phyloP scores from a whole-genome alignment of 768 basidiomycete species.

The Lactarius vividus region DNA sequence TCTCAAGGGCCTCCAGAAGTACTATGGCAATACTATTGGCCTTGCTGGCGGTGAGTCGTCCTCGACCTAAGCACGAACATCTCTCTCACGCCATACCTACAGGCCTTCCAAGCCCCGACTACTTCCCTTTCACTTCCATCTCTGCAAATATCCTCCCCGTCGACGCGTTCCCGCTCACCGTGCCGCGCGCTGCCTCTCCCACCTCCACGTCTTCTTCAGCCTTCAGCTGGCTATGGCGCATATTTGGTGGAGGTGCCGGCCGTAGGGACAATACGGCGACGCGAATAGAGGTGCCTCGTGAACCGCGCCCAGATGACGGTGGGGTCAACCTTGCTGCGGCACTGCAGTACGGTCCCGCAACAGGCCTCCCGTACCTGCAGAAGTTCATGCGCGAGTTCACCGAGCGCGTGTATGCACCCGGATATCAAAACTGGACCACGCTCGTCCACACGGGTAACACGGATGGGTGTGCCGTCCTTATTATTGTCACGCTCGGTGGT shows the following conservation, averaged over 20 bases:
- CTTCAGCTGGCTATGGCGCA: constrained; percentile 58
- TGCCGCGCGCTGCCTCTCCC: constrained; percentile 19
- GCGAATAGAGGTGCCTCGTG: constrained; percentile 60
- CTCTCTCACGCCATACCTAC: background rate
- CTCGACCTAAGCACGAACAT: background rate
- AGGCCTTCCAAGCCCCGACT: constrained; percentile 66
- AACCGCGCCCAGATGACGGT: constrained; percentile 40
- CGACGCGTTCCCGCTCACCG: constrained; percentile 48
- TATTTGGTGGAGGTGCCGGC: constrained; percentile 39
- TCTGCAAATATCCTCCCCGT: constrained; percentile 51
- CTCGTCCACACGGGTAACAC: constrained; percentile 68
- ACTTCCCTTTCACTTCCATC: constrained; percentile 67
- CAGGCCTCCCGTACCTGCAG: constrained; percentile 57
- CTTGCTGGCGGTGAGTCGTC: constrained; percentile 63
- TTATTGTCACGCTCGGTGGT: background rate
- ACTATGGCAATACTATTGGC: constrained; percentile 51
- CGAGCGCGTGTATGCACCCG: constrained; percentile 52
- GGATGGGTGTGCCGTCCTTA: constrained; percentile 42
- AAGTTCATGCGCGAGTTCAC: constrained; percentile 58
- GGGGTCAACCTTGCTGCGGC: constrained; percentile 59
- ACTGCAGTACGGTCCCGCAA: constrained; percentile 62
- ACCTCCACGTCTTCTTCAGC: constrained; percentile 31
- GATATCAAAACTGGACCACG: constrained; percentile 56
- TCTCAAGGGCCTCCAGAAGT: constrained; percentile 66
- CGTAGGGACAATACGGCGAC: constrained; percentile 43